A percentile compares a stretch with the other conserved stretches of the same genome.
These are phyloP conservation scores for Hanseniaspora osmophila DNA, from an alignment of 805 yeast species.

Conservation along the genomic window DNA sequence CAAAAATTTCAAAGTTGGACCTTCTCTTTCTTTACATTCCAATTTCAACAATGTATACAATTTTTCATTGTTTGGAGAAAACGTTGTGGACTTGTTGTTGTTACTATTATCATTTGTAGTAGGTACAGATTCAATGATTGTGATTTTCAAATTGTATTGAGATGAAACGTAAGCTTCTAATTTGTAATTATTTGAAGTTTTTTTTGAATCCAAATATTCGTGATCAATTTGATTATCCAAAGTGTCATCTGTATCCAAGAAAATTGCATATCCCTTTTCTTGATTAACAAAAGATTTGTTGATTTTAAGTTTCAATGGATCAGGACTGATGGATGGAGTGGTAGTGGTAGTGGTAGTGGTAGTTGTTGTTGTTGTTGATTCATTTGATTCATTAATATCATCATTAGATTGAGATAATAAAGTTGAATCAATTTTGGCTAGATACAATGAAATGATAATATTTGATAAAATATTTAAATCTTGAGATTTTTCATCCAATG, in stretches of 20 bases:
- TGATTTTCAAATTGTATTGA: conserved; percentile 20
- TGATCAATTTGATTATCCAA: conserved; percentile 74
- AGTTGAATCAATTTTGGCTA: conserved; percentile 84
- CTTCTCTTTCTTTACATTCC: conserved; percentile 60
- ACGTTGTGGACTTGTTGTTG: no score
- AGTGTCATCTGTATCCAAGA: conserved; percentile 53
- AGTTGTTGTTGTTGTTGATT: no score
- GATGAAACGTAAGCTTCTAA: conserved; percentile 43
- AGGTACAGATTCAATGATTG: conserved; percentile 45
- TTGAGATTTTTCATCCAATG: conserved; percentile 25
- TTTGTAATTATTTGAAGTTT: conserved; percentile 59
- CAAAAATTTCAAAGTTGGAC: conserved; percentile 84
- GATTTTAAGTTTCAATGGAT: background rate
- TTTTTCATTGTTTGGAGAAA: conserved; percentile 64
- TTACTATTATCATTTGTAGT: conserved; percentile 26
- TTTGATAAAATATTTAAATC: conserved; percentile 65
- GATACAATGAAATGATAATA: conserved; percentile 77
- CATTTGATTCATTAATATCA: background rate
- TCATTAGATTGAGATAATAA: conserved; percentile 24
- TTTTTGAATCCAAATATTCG: conserved; percentile 50
- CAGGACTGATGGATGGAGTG: no score
- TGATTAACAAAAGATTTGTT: background rate
- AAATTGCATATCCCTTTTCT: conserved; percentile 74
- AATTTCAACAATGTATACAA: conserved; percentile 61
- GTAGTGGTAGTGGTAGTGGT: no score